Conservation (phyloP, 306 rosid species). For the Geum urbanum region DNA sequence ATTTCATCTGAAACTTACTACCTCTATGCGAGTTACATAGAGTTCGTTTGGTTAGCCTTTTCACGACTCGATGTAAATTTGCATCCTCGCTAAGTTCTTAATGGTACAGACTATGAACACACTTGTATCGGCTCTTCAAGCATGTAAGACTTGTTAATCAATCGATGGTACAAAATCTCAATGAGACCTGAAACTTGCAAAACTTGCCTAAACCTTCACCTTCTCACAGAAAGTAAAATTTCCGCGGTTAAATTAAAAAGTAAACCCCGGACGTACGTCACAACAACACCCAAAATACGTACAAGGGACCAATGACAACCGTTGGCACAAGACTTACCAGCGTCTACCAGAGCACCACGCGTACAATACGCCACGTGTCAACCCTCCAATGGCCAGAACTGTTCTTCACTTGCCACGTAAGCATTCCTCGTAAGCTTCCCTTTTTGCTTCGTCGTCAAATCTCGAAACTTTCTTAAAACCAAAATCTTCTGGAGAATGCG, state of each 20-base stretch:
- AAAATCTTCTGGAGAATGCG: conserved; percentile 46
- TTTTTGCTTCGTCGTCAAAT: conserved; percentile 24
- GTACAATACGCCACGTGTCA: conserved; percentile 22
- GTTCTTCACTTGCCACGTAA: conserved; percentile 35
- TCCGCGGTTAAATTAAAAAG: background rate
- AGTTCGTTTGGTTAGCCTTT: background rate
- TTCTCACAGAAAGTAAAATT: background rate
- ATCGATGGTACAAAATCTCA: too few species aligned
- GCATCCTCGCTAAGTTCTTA: too few species aligned
- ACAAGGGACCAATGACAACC: background rate
- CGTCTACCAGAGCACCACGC: conserved; percentile 43
- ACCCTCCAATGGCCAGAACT: fast-evolving
- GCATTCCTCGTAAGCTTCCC: conserved; percentile 9
- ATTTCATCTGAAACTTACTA: background rate
- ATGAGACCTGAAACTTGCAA: too few species aligned
- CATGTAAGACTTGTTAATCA: too few species aligned
- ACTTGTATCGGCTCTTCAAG: background rate
- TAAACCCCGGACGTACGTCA: background rate
- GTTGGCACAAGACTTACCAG: conserved; percentile 33
- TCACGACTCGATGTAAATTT: background rate
- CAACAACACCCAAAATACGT: background rate
- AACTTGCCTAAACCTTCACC: background rate
- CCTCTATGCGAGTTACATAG: background rate
- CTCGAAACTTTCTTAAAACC: conserved; percentile 12
- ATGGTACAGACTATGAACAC: background rate